Percentiles rank a stretch among this genome's conserved stretches.
Conservation (phyloP, 257 asterid species). For the Buddleja alternifolia region DNA sequence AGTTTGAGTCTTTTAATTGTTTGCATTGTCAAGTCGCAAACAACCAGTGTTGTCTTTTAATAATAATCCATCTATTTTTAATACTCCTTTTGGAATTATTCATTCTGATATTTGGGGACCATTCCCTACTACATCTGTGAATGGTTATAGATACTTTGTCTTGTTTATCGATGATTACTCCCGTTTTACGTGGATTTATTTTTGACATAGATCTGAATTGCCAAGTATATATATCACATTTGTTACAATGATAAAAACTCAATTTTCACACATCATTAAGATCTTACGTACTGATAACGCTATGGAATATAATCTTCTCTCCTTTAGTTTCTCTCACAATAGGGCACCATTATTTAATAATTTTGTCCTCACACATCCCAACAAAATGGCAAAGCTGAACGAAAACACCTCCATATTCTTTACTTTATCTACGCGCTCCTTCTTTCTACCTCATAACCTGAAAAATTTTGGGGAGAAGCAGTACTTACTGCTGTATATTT, state of each 20-base stretch:
- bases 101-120: background rate
- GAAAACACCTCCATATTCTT: too few species aligned
- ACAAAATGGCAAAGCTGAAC: too few species aligned
- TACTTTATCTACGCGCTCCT: too few species aligned
- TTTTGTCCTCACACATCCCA: too few species aligned
- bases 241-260: background rate
- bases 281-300: background rate
- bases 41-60: background rate
- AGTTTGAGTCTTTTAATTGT: conserved; percentile 14
- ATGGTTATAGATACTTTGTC: background rate
- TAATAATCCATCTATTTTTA: background rate
- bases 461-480: too few species aligned
- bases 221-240: background rate
- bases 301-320: background rate
- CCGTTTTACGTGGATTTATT: background rate
- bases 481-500: too few species aligned
- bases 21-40: conserved; percentile 3
- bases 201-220: background rate
- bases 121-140: background rate
- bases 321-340: background rate
- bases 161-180: conserved; percentile 9
- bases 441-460: too few species aligned
- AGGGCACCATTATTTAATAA: too few species aligned
- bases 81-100: background rate
- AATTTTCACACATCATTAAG: background rate